Evolutionary conservation across 139 green algal species (phyloP), one percentile per base, ranked within the genome.

Genomic region (Chlorella sp.): DNA sequence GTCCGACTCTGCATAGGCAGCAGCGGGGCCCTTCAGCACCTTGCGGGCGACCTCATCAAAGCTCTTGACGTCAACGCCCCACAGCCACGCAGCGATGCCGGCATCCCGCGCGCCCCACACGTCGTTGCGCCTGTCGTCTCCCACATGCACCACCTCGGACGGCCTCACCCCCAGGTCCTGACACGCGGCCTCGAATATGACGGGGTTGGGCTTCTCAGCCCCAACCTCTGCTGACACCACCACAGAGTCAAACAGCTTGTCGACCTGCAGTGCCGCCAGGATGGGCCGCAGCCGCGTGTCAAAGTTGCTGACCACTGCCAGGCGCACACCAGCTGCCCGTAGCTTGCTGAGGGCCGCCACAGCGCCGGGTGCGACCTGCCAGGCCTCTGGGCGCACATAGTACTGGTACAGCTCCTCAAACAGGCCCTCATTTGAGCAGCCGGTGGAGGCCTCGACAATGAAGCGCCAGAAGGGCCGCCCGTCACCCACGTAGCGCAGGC

Each of bases 141-240:
- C 91, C n/a, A 95, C 83, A 73, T 94, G 90, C 31, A 96, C 76
- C 2, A 78, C 85, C 34, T 91, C 67, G 1, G 65, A 31, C 24
- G 90, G 77, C 20, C 71, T 20, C 31, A 93, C 65, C 2, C 73
- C 77, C 49, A 93, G 77, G 10, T 35, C 59, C 23, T 69, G 34
- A 27, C 61, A 30, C 1, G 55, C 70, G 6, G 68, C 69, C 59
- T 93, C 80, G 72, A 97, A 97, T 30, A 96, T 92, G 24, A 83
- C 66, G 2, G 90, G 92, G 79, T 94, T 95, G 42, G 93, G 93
- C 82, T 97, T 97, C 82, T 97, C 93, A 0, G 73, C 87, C 0
- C 80, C 77, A 23, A 96, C 83, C 77, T 94, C 88, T 35, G 55
- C 92, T 0, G 80, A 90, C 14, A 97, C 81, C 17, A 96, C 70